phyloP scores from a whole-genome alignment of 1,284 basidiomycete genomes.

The Porogramme epimiltina region DNA sequence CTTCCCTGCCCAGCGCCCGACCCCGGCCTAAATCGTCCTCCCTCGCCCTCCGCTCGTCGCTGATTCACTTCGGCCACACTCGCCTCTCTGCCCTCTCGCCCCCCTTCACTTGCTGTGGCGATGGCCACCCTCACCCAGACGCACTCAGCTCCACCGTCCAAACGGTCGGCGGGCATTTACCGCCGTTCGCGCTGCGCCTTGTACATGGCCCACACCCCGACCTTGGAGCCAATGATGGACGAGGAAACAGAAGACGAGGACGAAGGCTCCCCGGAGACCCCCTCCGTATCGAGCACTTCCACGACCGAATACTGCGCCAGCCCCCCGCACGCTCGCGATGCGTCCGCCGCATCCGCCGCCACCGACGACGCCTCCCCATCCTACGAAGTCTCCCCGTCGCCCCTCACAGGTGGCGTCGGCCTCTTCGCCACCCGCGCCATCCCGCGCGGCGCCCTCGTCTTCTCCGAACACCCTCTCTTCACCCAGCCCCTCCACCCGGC shows the following conservation, averaged over 20 bases:
- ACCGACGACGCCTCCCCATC: slow-evolving; percentile 12
- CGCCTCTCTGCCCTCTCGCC: neutral
- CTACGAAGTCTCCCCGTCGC: slow-evolving; percentile 15
- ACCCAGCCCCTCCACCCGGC: slow-evolving; percentile 14
- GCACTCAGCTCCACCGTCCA: neutral
- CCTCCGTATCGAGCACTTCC: slow-evolving; percentile 6
- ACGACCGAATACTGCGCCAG: neutral
- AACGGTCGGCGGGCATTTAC: neutral
- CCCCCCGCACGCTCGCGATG: slow-evolving; percentile 8
- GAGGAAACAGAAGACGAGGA: slow-evolving; percentile 19
- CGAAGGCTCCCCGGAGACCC: neutral
- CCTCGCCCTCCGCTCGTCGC: neutral
- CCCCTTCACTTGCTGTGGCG: neutral
- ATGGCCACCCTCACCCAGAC: slow-evolving; percentile 10
- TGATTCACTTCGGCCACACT: neutral
- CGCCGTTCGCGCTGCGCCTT: slow-evolving; percentile 17
- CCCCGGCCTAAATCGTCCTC: neutral
- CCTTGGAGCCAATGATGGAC: slow-evolving; percentile 19
- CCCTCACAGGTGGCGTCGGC: slow-evolving; percentile 25
- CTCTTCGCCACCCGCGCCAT: slow-evolving; percentile 26
- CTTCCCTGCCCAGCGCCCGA: neutral
- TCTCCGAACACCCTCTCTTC: slow-evolving; percentile 28
- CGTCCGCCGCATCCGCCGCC: slow-evolving; percentile 3
- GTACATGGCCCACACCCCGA: slow-evolving; percentile 14
- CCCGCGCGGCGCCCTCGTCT: slow-evolving; percentile 23